A percentile compares a stretch with the other conserved stretches of the same genome.
These are phyloP conservation scores for Vaccinium myrtillus DNA, from an alignment of 148 eudicot species.

Conservation along the genomic window DNA sequence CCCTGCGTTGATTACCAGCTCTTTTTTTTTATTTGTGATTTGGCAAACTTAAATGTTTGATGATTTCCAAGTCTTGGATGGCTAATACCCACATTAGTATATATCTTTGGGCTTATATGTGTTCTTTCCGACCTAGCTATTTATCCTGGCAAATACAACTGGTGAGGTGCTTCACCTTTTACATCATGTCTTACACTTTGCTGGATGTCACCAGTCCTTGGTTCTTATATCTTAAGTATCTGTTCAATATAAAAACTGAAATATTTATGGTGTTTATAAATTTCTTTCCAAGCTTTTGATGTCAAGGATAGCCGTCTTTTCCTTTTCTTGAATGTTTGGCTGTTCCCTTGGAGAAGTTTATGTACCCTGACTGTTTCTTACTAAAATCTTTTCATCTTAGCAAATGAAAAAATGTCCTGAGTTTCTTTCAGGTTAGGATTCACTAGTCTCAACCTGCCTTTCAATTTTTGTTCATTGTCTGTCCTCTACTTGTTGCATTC, in stretches of 20 bases:
- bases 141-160: neutral
- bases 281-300: neutral
- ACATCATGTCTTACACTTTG: neutral
- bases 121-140: neutral
- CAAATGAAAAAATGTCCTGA: neutral
- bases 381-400: neutral
- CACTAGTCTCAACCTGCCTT: neutral
- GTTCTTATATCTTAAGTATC: neutral
- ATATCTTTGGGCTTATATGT: neutral
- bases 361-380: neutral
- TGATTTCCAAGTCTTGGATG: conserved; percentile 1
- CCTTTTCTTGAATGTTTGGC: neutral
- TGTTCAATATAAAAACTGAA: neutral
- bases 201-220: neutral
- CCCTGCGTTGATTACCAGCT: neutral
- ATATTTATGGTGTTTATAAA: neutral
- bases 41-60: neutral
- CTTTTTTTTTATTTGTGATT: neutral
- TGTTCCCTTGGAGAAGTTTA: neutral
- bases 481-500: neutral
- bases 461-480: neutral
- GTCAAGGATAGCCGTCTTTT: neutral
- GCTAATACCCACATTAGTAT: neutral
- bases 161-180: neutral
- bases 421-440: neutral